phyloP scores from a whole-genome alignment of 257 asterid species.

The Orobanche coerulescens region DNA sequence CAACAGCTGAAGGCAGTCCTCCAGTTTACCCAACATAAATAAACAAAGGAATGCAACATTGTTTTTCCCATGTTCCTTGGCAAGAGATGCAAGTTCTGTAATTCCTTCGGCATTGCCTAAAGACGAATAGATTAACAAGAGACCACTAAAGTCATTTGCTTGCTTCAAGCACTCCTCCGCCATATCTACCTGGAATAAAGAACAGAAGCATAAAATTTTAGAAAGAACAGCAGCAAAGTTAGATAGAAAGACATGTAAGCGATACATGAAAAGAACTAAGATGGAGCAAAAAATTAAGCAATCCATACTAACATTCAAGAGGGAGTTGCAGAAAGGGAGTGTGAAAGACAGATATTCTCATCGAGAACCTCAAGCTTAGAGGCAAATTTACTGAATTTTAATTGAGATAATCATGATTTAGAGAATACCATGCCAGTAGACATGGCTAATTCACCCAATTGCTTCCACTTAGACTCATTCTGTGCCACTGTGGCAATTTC shows the following conservation, averaged over 20 bases:
- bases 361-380: neutral
- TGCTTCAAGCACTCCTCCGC: slow-evolving; percentile 92
- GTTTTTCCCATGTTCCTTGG: slow-evolving; percentile 89
- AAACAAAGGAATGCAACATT: slow-evolving; percentile 93
- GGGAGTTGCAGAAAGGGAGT: neutral
- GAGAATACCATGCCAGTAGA: slow-evolving; percentile 76
- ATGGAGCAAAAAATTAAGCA: neutral
- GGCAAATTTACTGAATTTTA: slow-evolving; percentile 13
- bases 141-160: slow-evolving; percentile 94
- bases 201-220: slow-evolving; percentile 14
- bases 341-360: neutral
- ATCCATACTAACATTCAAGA: neutral
- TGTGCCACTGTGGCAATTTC: slow-evolving; percentile 73
- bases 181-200: slow-evolving; percentile 71
- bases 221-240: slow-evolving; percentile 13
- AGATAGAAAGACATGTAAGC: neutral
- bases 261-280: neutral
- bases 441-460: slow-evolving; percentile 93
- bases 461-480: slow-evolving; percentile 91
- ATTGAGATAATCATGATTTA: slow-evolving; percentile 13
- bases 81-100: slow-evolving; percentile 66
- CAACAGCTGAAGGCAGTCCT: slow-evolving; percentile 90
- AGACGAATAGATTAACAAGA: slow-evolving; percentile 82
- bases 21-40: slow-evolving; percentile 87
- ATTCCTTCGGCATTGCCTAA: slow-evolving; percentile 89